Conservation (phyloP, 2,329 filamentous ascomycete species). For the Phaeophleospora eucalypticola region DNA sequence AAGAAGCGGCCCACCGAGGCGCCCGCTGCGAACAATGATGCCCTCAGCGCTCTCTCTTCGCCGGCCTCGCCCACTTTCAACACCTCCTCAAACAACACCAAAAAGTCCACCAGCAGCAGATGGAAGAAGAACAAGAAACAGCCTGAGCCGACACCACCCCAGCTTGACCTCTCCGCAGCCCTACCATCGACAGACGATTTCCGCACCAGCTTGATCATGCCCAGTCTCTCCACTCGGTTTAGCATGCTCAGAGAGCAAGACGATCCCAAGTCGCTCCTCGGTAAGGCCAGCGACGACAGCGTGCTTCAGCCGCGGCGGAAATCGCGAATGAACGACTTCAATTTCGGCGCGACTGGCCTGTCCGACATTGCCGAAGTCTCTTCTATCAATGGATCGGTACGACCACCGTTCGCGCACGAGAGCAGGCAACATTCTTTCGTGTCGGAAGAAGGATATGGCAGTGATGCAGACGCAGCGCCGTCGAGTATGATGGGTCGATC, state of each 20-base stretch:
- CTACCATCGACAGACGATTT: constrained; percentile 86
- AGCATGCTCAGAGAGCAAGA: constrained; percentile 96
- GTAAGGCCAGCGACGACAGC: constrained; percentile 93
- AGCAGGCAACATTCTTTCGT: constrained; percentile 62
- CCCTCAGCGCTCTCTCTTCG: constrained; percentile 15
- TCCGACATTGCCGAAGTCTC: constrained; percentile 88
- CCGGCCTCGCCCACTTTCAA: constrained; percentile 26
- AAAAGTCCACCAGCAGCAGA: constrained; percentile 30
- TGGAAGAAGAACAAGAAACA: constrained; percentile 50
- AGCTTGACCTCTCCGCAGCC: constrained; percentile 68
- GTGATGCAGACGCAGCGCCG: constrained; percentile 61
- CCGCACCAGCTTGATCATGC: constrained; percentile 92
- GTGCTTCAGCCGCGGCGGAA: constrained; percentile 78
- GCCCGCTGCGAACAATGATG: constrained; percentile 25
- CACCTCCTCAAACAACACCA: constrained; percentile 28
- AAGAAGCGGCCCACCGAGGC: constrained; percentile 68
- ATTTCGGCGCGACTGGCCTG: constrained; percentile 55
- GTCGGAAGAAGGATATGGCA: constrained; percentile 55
- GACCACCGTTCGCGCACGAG: constrained; percentile 55
- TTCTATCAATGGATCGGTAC: constrained; percentile 63
- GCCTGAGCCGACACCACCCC: constrained; percentile 51
- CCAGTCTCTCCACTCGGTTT: constrained; percentile 87
- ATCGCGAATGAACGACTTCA: constrained; percentile 72
- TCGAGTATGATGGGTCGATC: constrained; percentile 79
- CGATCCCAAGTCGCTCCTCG: constrained; percentile 80